Conservation (phyloP, 345 rosid genomes). For the Pistacia integerrima region DNA sequence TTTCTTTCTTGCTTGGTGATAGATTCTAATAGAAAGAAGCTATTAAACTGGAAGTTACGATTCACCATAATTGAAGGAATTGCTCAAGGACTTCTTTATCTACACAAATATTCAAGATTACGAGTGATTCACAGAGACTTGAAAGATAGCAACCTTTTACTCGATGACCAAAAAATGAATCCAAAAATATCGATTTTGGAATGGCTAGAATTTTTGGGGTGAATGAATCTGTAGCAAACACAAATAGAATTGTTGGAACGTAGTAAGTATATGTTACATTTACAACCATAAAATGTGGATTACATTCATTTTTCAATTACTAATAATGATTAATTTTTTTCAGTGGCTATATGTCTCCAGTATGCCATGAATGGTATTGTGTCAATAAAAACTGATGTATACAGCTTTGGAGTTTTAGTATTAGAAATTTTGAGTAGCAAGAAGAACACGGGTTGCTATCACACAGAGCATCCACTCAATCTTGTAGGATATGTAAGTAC, state of each 20-base stretch:
- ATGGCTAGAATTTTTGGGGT: background rate
- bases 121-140: too few relatives aligned
- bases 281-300: too few relatives aligned
- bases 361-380: constrained; percentile 14
- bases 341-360: background rate
- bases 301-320: too few relatives aligned
- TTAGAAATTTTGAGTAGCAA: too few relatives aligned
- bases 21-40: background rate
- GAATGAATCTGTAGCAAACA: background rate
- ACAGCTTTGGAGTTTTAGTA: constrained; percentile 19
- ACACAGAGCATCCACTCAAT: constrained; percentile 6
- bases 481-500: background rate
- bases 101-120: too few relatives aligned
- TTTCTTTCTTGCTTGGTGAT: too few relatives aligned
- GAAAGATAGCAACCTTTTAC: too few relatives aligned
- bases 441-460: background rate
- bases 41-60: background rate
- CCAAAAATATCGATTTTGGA: constrained; percentile 9
- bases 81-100: too few relatives aligned
- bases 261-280: background rate
- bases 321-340: background rate
- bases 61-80: too few relatives aligned
- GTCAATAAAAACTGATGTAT: constrained; percentile 16
- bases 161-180: too few relatives aligned
- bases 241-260: constrained; percentile 11